Base-by-base conservation (phyloP, 176 grass and related monocot genomes). In the Paspalum vaginatum region DNA sequence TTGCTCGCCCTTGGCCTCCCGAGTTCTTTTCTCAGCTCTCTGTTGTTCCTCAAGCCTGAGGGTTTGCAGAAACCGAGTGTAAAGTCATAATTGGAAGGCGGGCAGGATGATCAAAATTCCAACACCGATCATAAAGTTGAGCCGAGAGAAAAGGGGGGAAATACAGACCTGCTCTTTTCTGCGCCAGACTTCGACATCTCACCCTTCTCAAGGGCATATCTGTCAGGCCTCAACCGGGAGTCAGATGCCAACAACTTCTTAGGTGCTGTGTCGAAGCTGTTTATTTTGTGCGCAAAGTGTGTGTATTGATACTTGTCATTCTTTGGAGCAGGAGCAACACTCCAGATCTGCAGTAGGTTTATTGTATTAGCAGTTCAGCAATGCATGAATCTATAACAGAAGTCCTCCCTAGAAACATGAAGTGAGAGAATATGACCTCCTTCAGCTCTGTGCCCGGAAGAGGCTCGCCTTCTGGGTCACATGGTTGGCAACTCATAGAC, bases 401-500 rank as follows among this genome's bases (percentile, higher is more conserved):
- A 9, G 25, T 18, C 2, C 45, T 61, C n/a, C 25, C 3, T 45
- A 72, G 4, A 46, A 46, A 51, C 20, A 1, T 65, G 68, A 44
- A 80, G 18, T 24, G 17, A 55, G 83, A 80, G 12, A 61, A 64
- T 70, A 22, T 13, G 48, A 93, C 96, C 90, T 95, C 96, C 80
- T 89, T 87, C 61, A 93, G 79, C 74, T 95, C 84, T 16, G 93
- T 90, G 43, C 88, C 88, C 63, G 96, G 90, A 61, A 99, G 79
- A 79, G 96, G 88, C n/a, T 95, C 96, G 65, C 96, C 96, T 88
- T 99, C 96, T 65, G 73, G 87, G 89, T 93, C 93, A 51, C 96
- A 99, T 53, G 96, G 88, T 73, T 99, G 96, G 73, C 38, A 99
- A 73, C 90, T 95, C 88, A 99, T 88, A 45, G 76, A 89, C 45